Conservation (phyloP, 169 alveolate genomes). For the Plasmodium knowlesi region DNA sequence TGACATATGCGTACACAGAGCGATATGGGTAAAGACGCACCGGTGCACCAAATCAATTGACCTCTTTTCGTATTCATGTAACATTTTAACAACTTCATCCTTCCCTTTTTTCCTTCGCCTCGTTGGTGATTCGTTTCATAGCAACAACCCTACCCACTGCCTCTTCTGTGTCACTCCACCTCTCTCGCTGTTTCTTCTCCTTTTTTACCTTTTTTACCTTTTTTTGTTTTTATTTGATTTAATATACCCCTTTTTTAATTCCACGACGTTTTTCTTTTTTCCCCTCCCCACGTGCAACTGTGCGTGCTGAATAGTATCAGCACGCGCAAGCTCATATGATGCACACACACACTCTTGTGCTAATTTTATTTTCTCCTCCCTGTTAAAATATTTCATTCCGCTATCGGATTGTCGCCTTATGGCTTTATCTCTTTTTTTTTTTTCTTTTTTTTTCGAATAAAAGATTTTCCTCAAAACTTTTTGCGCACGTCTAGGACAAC, state of each 20-base stretch:
- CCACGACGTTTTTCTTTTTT: not conserved
- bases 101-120: not conserved
- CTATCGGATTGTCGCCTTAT: not conserved
- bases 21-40: not conserved
- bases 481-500: not conserved
- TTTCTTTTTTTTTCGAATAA: not conserved
- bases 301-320: not conserved
- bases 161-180: no score
- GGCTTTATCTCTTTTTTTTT: not conserved
- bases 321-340: not conserved
- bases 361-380: not conserved
- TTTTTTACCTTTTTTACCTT: not conserved
- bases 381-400: not conserved
- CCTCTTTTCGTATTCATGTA: not conserved
- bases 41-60: not conserved
- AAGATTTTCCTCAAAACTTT: not conserved
- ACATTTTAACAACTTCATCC: not conserved
- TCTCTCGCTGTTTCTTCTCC: not conserved
- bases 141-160: not conserved
- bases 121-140: not conserved
- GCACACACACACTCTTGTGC: not conserved
- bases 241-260: not conserved
- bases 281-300: not conserved
- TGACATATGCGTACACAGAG: not conserved
- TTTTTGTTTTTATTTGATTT: slow-evolving; percentile 15